Evolutionary conservation across 495 filamentous ascomycete genomes (phyloP).

Genomic region (Gamarada debralockiae): DNA sequence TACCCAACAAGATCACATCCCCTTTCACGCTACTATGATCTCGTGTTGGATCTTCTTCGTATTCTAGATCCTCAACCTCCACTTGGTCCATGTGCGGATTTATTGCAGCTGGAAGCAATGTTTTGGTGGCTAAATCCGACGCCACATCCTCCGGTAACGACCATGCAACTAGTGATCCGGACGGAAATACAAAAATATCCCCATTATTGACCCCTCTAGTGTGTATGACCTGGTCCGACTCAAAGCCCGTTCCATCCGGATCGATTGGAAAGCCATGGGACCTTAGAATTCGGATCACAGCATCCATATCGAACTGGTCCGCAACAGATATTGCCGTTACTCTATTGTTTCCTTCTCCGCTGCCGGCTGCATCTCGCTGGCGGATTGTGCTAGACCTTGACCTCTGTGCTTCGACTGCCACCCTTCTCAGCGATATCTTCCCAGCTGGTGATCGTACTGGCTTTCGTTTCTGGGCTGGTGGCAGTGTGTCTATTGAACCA

Average conservation of each 20-base stretch:
- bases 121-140: slow-evolving; percentile 65
- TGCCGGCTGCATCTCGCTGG: neutral
- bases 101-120: slow-evolving; percentile 70
- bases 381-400: slow-evolving; percentile 38
- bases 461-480: slow-evolving; percentile 41
- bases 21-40: slow-evolving; percentile 79
- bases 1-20: slow-evolving; percentile 87
- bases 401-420: slow-evolving; percentile 58
- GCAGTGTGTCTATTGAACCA: slow-evolving; percentile 25
- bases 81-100: slow-evolving; percentile 63
- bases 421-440: slow-evolving; percentile 51
- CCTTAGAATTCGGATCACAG: slow-evolving; percentile 64
- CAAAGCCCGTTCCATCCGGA: slow-evolving; percentile 54
- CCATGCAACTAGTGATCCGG: slow-evolving; percentile 94
- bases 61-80: slow-evolving; percentile 91
- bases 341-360: slow-evolving; percentile 41
- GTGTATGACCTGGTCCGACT: slow-evolving; percentile 56
- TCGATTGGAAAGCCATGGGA: slow-evolving; percentile 66
- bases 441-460: slow-evolving; percentile 42
- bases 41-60: slow-evolving; percentile 66
- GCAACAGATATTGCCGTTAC: slow-evolving; percentile 83
- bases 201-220: slow-evolving; percentile 54
- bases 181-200: slow-evolving; percentile 96
- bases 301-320: slow-evolving; percentile 78
- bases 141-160: slow-evolving; percentile 69